Evolutionary conservation across 139 green algal genomes (phyloP), one percentile per base, ranked within the genome.

Genomic region (Gonium pectorale): DNA sequence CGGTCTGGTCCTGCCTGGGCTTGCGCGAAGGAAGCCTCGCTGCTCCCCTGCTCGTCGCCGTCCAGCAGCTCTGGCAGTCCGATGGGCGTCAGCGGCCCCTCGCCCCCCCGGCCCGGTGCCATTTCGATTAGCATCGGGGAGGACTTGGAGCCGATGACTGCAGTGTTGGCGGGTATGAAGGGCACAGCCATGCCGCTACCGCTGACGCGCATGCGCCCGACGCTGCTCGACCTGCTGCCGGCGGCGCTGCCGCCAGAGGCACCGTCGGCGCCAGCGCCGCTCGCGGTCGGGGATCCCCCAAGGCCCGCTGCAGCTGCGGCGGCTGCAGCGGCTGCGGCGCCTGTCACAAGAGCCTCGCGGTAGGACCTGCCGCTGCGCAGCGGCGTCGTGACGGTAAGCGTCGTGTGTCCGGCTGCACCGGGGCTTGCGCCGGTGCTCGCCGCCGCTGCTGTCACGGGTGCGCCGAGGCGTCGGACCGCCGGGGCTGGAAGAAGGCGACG

Each of bases 1-100:
- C n/a, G n/a, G n/a, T n/a, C n/a, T n/a, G n/a, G n/a, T n/a, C n/a
- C n/a, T n/a, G n/a, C n/a, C n/a, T n/a, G n/a, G n/a, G n/a, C n/a
- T n/a, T n/a, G n/a, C n/a, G 54, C 17, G 13, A 15, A 27, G 64
- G 64, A 71, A 35, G 35, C 26, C 33, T 49, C 64, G 4, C 15
- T 19, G 64, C 31, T 71, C 15, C 44, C 9, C 33, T 44, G 7
- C 38, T 49, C 26, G 33, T 33, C 6, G 21, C 60, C 60, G 56
- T 82, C 74, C 40, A 82, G 74, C 40, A 82, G 74, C 74, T 82
- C 74, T 8, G 74, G 40, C 38, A 82, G 74, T 17, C 74, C 74
- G 35, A 82, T 35, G 26, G 74, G 74, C 27, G 74, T 82, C 15
- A 82, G 29, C 0, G 74, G 59, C 5, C 60, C 59, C 27, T 82